Base-by-base conservation (phyloP, 2,329 filamentous ascomycete species). In the Neurospora sp. region DNA sequence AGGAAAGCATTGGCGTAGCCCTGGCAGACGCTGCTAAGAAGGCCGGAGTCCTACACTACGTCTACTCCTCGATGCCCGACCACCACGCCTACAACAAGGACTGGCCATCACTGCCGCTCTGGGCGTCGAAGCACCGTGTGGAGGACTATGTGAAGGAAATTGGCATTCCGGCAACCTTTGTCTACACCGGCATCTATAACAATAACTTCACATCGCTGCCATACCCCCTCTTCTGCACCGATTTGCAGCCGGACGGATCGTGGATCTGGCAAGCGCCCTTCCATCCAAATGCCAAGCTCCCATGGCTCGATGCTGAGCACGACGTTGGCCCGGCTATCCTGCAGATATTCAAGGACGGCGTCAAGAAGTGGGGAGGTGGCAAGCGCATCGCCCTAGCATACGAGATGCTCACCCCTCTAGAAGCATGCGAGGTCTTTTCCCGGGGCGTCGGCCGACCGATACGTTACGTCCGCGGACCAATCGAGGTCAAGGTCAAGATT, bases 41-140 rank as follows among this genome's bases (percentile, higher is more conserved):
- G 75, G 91, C 91, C 46, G 89, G 92, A 67, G 88, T 98, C 66
- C 89, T 93, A 76, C 96, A 98, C 81, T 97, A 93, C 80, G 88
- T 99, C 78, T 99, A 97, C 82, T 97, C 93, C 74, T 96, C 93
- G 77, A 97, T 98, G 94, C 95, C 96, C 4, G 94, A 98, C 76
- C 94, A 98, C 80, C 90, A 91, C 17, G 88, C 91, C 57, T 93
- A 94, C 80, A 88, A 91, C 72, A 82, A 88, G 37, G 79, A 81
- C 66, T 97, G 93, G 92, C 92, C 91, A 65, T 90, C 91, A 1
- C 82, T 97, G 67, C 96, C 96, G 0, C 86, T 97, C 68, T 99
- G 96, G 95, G 89, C 92, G 4, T 90, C 91, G 72, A 99, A 99
- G 81, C 93, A 96, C 80, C 90, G 92, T 67, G 91, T 98, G 57